Percentiles rank a stretch among this genome's conserved stretches.
These are phyloP conservation scores for Salvia miltiorrhiza DNA, from an alignment of 257 asterid species.

Conservation along the genomic window DNA sequence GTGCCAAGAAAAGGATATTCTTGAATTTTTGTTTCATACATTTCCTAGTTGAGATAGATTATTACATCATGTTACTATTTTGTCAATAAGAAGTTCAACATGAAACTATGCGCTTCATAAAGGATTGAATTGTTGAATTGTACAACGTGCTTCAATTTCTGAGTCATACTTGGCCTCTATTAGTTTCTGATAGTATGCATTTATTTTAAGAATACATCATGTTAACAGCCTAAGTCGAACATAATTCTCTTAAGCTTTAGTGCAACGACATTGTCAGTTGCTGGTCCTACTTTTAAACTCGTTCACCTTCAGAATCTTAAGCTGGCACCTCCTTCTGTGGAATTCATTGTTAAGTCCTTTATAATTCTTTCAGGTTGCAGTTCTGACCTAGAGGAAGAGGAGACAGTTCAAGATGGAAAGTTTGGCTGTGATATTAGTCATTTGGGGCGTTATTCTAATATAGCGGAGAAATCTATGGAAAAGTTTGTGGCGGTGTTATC, in stretches of 20 bases:
- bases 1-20: background rate
- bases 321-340: background rate
- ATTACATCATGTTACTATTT: background rate
- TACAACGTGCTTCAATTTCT: background rate
- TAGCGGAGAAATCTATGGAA: constrained; percentile 85
- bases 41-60: background rate
- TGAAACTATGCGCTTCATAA: background rate
- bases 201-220: no score
- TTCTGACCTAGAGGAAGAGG: constrained; percentile 35
- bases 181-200: background rate
- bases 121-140: background rate
- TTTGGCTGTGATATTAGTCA: constrained; percentile 75
- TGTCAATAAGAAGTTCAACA: background rate
- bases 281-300: background rate
- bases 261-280: background rate
- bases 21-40: background rate
- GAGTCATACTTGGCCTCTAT: background rate
- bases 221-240: background rate
- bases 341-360: background rate
- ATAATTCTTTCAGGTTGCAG: constrained; percentile 37
- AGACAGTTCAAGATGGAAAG: constrained; percentile 35
- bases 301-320: background rate
- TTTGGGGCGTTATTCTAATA: constrained; percentile 62
- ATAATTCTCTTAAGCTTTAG: background rate
- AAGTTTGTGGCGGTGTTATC: constrained; percentile 73